These are phyloP conservation scores for Heliamphora pulchella DNA, from an alignment of 179 eudicot species.

Conservation along the genomic window DNA sequence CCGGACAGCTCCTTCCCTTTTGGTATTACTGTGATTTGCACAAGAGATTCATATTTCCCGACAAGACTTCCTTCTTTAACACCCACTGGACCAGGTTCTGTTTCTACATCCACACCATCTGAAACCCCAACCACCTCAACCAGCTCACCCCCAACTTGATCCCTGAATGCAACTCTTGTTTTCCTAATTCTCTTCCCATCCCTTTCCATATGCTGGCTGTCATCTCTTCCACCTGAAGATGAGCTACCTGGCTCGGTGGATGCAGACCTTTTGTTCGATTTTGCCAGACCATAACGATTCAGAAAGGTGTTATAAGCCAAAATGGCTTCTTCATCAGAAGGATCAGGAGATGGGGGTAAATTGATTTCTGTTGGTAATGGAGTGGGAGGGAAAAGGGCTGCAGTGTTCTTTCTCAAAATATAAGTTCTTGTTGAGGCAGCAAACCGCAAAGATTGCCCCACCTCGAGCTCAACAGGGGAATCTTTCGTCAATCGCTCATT, in stretches of 20 bases:
- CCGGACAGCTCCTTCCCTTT: conserved; percentile 58
- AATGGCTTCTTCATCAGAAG: conserved; percentile 91
- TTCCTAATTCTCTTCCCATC: conserved; percentile 64
- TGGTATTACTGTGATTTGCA: conserved; percentile 78
- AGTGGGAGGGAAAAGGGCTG: conserved; percentile 71
- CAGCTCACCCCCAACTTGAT: conserved; percentile 87
- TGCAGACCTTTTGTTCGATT: conserved; percentile 23
- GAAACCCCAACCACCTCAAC: conserved; percentile 90
- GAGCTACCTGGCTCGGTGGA: conserved; percentile 20
- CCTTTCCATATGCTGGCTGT: conserved; percentile 29
- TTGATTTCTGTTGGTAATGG: conserved; percentile 47
- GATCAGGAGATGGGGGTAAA: conserved; percentile 89
- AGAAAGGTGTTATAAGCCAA: conserved; percentile 78
- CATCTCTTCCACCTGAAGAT: conserved; percentile 30
- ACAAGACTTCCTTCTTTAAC: conserved; percentile 98
- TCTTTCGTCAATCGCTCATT: conserved; percentile 86
- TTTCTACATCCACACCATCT: conserved; percentile 95
- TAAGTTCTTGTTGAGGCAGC: conserved; percentile 94
- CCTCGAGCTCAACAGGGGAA: conserved; percentile 86
- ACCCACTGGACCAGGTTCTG: conserved; percentile 93
- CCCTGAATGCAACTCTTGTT: conserved; percentile 68
- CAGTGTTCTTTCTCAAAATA: conserved; percentile 66
- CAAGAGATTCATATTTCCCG: conserved; percentile 90
- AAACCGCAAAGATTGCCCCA: conserved; percentile 84
- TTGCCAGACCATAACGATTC: conserved; percentile 57